Conservation (phyloP, 202 grass and related monocot genomes). For the Musa balbisiana region DNA sequence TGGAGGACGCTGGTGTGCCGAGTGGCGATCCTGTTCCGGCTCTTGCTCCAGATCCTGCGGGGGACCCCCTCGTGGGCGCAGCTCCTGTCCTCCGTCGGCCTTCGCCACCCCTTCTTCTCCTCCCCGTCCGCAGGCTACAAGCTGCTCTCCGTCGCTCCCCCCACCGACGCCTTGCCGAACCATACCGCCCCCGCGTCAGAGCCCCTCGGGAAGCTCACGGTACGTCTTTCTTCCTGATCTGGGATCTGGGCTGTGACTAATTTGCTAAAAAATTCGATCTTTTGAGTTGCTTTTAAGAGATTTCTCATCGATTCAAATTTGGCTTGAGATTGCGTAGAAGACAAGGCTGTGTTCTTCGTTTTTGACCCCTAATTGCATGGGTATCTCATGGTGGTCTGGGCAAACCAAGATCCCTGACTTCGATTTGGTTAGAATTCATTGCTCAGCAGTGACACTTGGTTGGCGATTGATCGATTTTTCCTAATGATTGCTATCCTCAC, state of each 20-base stretch:
- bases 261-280: neutral
- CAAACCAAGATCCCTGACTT: neutral
- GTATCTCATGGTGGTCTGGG: neutral
- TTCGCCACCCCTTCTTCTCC: constrained; percentile 69
- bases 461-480: neutral
- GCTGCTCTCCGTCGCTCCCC: constrained; percentile 57
- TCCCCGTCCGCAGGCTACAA: constrained; percentile 48
- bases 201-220: constrained; percentile 53
- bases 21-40: constrained; percentile 70
- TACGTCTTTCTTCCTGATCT: constrained; percentile 27
- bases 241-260: constrained; percentile 9
- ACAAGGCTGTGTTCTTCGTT: neutral
- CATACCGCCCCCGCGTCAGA: constrained; percentile 1
- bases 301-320: neutral
- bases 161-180: constrained; percentile 30
- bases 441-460: neutral
- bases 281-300: neutral
- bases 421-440: neutral
- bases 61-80: constrained; percentile 72
- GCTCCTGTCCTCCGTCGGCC: constrained; percentile 80
- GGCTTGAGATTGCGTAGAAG: neutral
- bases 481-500: neutral
- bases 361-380: neutral
- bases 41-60: constrained; percentile 83
- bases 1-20: constrained; percentile 49